phyloP scores from a whole-genome alignment of 1,139 yeast genomes.

The Sugiyamaella novakii region DNA sequence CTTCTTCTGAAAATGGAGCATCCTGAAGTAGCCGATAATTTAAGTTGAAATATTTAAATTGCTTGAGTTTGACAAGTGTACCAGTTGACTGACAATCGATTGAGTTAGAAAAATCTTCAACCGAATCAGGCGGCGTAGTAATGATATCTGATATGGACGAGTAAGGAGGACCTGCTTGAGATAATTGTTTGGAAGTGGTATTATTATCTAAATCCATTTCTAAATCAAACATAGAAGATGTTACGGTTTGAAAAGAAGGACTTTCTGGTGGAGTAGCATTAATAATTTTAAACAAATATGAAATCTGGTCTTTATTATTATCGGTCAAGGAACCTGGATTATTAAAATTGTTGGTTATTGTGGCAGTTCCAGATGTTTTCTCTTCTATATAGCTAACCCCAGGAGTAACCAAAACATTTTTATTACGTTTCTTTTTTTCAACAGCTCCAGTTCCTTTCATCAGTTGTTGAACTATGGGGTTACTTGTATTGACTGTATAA shows the following conservation, averaged over 20 bases:
- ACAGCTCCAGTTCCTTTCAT: slow-evolving; percentile 4
- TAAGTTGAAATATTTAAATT: slow-evolving; percentile 6
- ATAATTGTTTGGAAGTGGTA: background rate
- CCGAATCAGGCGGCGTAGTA: slow-evolving; percentile 9
- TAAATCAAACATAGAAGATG: slow-evolving; percentile 4
- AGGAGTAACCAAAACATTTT: slow-evolving; percentile 1
- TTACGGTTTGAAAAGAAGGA: background rate
- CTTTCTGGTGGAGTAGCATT: slow-evolving; percentile 5
- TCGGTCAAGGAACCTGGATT: background rate
- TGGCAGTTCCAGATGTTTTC: slow-evolving; percentile 62
- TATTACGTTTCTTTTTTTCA: background rate
- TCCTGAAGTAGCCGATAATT: background rate
- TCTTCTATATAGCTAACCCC: slow-evolving; percentile 49
- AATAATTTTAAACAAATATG: slow-evolving; percentile 9
- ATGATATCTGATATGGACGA: background rate
- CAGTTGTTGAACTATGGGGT: slow-evolving; percentile 23
- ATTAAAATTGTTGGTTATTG: slow-evolving; percentile 1
- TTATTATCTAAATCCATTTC: background rate
- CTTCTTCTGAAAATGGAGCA: background rate
- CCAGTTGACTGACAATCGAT: background rate
- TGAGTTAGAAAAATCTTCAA: background rate
- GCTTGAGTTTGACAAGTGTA: background rate
- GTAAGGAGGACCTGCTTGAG: background rate
- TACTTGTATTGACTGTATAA: slow-evolving; percentile 23
- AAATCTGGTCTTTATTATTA: background rate